Base-by-base conservation (phyloP, 2,329 filamentous ascomycete genomes). In the Diplodia corticola region DNA sequence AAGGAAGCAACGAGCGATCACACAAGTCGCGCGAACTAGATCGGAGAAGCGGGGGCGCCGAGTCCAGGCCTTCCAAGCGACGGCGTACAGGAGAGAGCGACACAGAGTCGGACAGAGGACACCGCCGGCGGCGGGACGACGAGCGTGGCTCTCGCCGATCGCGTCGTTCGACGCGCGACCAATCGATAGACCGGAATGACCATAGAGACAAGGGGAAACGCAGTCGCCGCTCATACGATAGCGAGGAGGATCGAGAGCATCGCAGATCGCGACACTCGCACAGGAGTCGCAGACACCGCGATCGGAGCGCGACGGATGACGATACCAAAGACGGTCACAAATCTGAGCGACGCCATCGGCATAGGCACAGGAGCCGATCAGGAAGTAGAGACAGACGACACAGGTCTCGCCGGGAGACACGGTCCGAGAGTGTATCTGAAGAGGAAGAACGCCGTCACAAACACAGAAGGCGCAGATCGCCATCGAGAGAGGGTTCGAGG, bases 1-100 rank as follows among this genome's bases (percentile, higher is more conserved):
- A 75, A 75, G 63, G 82, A 80, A 67, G 77, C 76, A 57, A 82
- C 15, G 46, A 49, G 53, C 35, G 40, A 24, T 44, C 64, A 12
- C 44, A 59, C 7, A 37, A 61, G 20, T 24, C 24, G 15, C 48
- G 35, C n/a, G 49, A 60, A 40, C 17, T 33, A n/a, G 57, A 53
- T 5, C 59, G 28, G 24, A 55, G 65, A 7, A 26, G 46, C 24
- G 54, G 61, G 13, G 22, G 53, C 17, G 49, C 40, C 17, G 24
- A 54, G 26, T 20, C 33, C n/a, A 22, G 59, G 10, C 50, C 57
- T 5, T 55, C 65, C 7, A 69, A 69, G 54, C 57, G 66, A 12
- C 61, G 60, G 35, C 65, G 64, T 55, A 22, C 63, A 46, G 69
- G 69, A 15, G 69, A 71, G 17, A 68, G 68, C 30, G 69, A 71